Conservation (phyloP, 2,329 filamentous ascomycete species). For the Aspergillus melleus region DNA sequence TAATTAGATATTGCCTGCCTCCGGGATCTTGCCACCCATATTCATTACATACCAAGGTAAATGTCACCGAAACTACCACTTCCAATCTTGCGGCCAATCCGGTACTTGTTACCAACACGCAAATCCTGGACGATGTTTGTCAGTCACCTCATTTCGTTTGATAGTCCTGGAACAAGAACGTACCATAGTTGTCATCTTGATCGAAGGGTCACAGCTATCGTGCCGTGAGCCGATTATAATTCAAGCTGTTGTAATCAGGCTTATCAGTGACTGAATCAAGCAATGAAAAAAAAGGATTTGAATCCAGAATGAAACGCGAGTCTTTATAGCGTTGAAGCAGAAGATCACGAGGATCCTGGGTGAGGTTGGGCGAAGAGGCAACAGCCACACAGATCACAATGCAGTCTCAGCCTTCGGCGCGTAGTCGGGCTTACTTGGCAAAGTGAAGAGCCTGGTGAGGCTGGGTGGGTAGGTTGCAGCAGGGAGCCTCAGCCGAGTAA, state of each 20-base stretch:
- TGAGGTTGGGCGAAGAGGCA: background rate
- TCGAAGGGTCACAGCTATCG: conserved; percentile 26
- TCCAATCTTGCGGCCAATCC: conserved; percentile 98
- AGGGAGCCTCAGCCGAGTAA: conserved; percentile 2
- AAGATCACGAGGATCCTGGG: background rate
- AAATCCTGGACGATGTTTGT: conserved; percentile 70
- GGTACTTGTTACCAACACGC: conserved; percentile 99
- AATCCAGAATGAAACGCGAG: background rate
- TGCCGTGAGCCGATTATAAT: conserved; percentile 22
- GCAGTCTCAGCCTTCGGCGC: conserved; percentile 18
- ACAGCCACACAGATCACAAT: conserved; percentile 8
- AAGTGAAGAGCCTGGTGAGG: conserved; percentile 12
- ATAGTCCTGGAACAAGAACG: conserved; percentile 9
- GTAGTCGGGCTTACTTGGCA: conserved; percentile 15
- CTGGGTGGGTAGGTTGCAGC: background rate
- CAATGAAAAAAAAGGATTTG: background rate
- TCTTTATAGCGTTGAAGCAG: background rate
- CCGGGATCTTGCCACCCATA: background rate
- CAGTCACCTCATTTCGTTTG: conserved; percentile 10
- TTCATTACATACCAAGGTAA: conserved; percentile 67
- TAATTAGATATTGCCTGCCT: conserved; percentile 12
- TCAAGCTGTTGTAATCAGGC: conserved; percentile 8
- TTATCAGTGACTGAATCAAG: background rate
- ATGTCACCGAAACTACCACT: conserved; percentile 98
- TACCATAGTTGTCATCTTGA: conserved; percentile 43